Evolutionary conservation across 148 eudicot genomes (phyloP).

Genomic region (Silene latifolia): DNA sequence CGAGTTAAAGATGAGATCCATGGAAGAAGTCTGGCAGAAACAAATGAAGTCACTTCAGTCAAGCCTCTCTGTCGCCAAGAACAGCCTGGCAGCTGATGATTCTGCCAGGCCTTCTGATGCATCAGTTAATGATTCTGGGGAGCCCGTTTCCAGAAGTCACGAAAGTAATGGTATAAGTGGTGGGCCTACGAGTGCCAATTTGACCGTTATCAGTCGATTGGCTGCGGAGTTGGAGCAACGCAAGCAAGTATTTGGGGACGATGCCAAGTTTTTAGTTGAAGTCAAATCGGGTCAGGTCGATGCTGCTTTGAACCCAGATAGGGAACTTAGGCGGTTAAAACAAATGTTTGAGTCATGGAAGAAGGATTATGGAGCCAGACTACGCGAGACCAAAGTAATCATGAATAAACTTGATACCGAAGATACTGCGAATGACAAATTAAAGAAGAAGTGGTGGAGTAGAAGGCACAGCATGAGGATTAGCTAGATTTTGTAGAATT

Average conservation of each 20-base stretch:
- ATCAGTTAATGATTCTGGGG: constrained; percentile 54
- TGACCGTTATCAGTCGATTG: constrained; percentile 73
- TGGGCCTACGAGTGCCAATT: constrained; percentile 61
- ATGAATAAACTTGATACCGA: constrained; percentile 71
- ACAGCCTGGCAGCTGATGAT: constrained; percentile 68
- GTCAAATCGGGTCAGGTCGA: constrained; percentile 87
- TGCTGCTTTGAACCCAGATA: constrained; percentile 72
- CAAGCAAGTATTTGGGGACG: constrained; percentile 87
- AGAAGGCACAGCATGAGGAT: constrained; percentile 73
- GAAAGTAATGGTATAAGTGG: constrained; percentile 52
- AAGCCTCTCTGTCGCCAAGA: constrained; percentile 84
- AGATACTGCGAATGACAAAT: constrained; percentile 48
- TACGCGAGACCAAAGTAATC: constrained; percentile 84
- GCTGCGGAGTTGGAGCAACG: constrained; percentile 94
- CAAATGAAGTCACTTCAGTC: constrained; percentile 98
- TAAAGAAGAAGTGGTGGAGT: constrained; percentile 88
- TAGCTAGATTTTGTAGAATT: constrained; percentile 20
- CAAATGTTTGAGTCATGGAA: constrained; percentile 94
- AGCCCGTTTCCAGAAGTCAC: constrained; percentile 31
- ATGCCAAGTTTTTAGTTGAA: constrained; percentile 89
- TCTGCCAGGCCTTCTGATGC: constrained; percentile 70
- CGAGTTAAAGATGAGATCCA: constrained; percentile 94
- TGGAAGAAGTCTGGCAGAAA: constrained; percentile 99
- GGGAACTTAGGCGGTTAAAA: constrained; percentile 73
- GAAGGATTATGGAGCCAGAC: constrained; percentile 77